Base-by-base conservation (phyloP, 164 flowering plant species). In the Kingdonia uniflora region DNA sequence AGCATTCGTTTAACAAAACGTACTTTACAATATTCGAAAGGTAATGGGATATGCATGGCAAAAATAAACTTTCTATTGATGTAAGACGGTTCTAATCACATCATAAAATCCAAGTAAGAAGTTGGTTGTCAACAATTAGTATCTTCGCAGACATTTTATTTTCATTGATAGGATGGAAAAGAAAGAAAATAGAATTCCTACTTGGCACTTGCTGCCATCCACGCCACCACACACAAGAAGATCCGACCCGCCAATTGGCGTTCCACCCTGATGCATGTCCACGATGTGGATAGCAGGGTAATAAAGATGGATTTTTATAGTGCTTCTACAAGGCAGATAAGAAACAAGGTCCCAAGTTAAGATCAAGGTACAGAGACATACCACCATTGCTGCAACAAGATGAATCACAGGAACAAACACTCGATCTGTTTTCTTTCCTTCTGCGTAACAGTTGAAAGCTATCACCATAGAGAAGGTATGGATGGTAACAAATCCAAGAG, bases 401-500 rank as follows among this genome's bases (percentile, higher is more conserved):
- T 91, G 98, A 71, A 87, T 70, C 0, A 59, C 57, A 19, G 98
- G 95, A 72, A 82, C 96, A 68, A 91, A 76, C 56, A 64, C 52
- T 57, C 80, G 94, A 65, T 87, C 88, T 45, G 65, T 70, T 68
- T 64, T 85, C 53, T 76, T 84, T 62, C 80, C 76, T 61, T 85
- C 86, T 1, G 82, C 85, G 69, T 80, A 91, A 38, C 95, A 96
- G 54, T 78, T 82, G 71, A 91, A 91, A 49, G 98, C 96, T 69
- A 91, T 84, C 54, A 91, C 94, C 95, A 91, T 91, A 14, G 98
- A 91, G 74, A 82, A 84, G n/a, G 98, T 87, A 62, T 87, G 98
- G 52, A 87, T 85, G 5, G 87, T 87, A 39, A 76, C 94, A 74
- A 91, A 80, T 55, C 91, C 95, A 54, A 91, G 95, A 57, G 88